Conservation (phyloP, 1,284 basidiomycete genomes). For the Ganoderma leucocontextum region DNA sequence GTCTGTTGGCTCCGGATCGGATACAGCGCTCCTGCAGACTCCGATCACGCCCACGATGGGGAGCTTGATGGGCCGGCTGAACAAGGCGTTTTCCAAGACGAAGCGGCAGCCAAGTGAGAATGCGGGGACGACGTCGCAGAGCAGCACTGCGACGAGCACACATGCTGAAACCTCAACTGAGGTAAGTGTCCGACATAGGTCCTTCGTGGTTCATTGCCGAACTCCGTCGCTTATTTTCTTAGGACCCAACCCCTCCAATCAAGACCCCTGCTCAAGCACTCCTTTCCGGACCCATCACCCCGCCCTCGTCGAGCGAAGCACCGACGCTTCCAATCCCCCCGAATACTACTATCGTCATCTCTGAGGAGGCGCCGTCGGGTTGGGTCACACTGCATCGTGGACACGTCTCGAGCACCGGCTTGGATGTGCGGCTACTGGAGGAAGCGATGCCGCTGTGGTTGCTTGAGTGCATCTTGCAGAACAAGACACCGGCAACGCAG, state of each 20-base stretch:
- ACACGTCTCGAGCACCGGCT: constrained; percentile 65
- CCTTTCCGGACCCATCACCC: constrained; percentile 72
- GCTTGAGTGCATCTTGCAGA: constrained; percentile 84
- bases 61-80: constrained; percentile 82
- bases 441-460: constrained; percentile 88
- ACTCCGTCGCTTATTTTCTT: not conserved
- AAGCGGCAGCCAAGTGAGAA: constrained; percentile 55
- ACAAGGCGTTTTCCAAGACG: constrained; percentile 71
- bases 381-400: constrained; percentile 86
- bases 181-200: constrained; percentile 40
- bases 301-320: constrained; percentile 77
- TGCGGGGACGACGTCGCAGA: constrained; percentile 42
- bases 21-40: constrained; percentile 48
- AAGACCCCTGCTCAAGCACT: constrained; percentile 69
- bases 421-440: constrained; percentile 78
- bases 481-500: constrained; percentile 61
- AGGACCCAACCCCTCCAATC: constrained; percentile 31
- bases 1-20: constrained; percentile 23
- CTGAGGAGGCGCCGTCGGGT: constrained; percentile 83
- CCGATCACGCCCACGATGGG: constrained; percentile 64
- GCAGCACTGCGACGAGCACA: constrained; percentile 21
- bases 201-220: not conserved
- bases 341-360: constrained; percentile 79
- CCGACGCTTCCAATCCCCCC: constrained; percentile 73
- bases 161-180: constrained; percentile 40